phyloP scores from a whole-genome alignment of 2,329 filamentous ascomycete species.

The Rasamsonia emersonii region DNA sequence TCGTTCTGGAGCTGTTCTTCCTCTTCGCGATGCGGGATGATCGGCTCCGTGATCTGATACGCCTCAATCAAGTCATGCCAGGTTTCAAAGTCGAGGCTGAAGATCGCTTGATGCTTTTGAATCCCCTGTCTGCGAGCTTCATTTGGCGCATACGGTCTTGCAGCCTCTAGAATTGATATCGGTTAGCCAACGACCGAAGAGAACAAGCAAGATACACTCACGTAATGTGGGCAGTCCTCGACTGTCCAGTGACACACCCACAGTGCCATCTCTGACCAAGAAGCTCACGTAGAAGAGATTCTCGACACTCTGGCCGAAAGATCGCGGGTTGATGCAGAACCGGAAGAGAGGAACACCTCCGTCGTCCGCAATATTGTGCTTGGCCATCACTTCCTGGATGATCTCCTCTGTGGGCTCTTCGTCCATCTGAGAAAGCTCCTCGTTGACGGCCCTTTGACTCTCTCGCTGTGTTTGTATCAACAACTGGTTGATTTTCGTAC shows the following conservation, averaged over 20 bases:
- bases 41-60: slow-evolving; percentile 66
- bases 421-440: slow-evolving; percentile 26
- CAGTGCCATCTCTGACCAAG: slow-evolving; percentile 74
- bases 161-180: slow-evolving; percentile 37
- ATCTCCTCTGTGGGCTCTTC: slow-evolving; percentile 31
- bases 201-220: slow-evolving; percentile 40
- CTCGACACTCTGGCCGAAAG: slow-evolving; percentile 90
- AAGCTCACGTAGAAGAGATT: slow-evolving; percentile 97
- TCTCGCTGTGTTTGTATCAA: slow-evolving; percentile 41
- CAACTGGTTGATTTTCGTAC: slow-evolving; percentile 61
- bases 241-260: slow-evolving; percentile 65
- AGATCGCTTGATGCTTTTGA: slow-evolving; percentile 73
- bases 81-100: slow-evolving; percentile 75
- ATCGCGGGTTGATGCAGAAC: slow-evolving; percentile 81
- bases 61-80: slow-evolving; percentile 72
- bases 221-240: slow-evolving; percentile 69
- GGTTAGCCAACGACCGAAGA: slow-evolving; percentile 3
- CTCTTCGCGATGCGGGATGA: slow-evolving; percentile 76
- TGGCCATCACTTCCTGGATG: slow-evolving; percentile 49
- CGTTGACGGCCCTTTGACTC: slow-evolving; percentile 40
- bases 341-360: slow-evolving; percentile 71
- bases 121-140: slow-evolving; percentile 43
- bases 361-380: slow-evolving; percentile 56
- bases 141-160: slow-evolving; percentile 40
- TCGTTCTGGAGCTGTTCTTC: slow-evolving; percentile 44